Conservation (phyloP, 164 flowering plant genomes). For the Vitis cinerea region DNA sequence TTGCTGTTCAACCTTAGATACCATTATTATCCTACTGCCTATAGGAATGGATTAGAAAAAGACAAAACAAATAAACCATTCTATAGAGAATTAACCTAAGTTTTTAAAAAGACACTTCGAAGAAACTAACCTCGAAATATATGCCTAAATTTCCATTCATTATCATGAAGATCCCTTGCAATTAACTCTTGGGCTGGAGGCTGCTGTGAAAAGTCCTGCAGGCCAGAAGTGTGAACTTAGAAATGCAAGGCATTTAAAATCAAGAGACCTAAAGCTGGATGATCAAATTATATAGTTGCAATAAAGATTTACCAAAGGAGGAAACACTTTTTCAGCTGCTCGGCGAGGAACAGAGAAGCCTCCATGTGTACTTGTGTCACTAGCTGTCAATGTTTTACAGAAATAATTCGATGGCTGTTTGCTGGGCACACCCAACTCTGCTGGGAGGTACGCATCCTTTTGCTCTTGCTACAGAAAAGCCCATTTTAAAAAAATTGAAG, state of each 20-base stretch:
- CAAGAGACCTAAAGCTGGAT: slow-evolving; percentile 2
- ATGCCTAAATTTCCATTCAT: slow-evolving; percentile 94
- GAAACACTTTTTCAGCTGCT: slow-evolving; percentile 92
- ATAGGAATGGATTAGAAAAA: too few relatives aligned
- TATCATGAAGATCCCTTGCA: slow-evolving; percentile 90
- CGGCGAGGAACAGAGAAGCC: slow-evolving; percentile 97
- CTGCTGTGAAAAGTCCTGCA: slow-evolving; percentile 86
- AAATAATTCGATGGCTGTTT: slow-evolving; percentile 91
- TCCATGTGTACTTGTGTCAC: slow-evolving; percentile 96
- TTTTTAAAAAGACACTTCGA: background rate
- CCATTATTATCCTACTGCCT: too few relatives aligned
- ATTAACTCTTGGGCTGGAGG: slow-evolving; percentile 93
- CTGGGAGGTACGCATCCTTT: slow-evolving; percentile 73
- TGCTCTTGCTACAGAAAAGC: slow-evolving; percentile 76
- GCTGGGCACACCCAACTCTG: slow-evolving; percentile 68
- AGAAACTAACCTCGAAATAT: slow-evolving; percentile 76
- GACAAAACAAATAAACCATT: background rate
- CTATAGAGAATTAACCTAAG: background rate
- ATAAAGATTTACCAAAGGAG: slow-evolving; percentile 61
- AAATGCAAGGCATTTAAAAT: background rate
- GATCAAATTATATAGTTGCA: background rate
- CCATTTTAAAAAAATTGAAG: background rate
- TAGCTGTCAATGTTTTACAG: slow-evolving; percentile 89
- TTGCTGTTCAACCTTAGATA: too few relatives aligned
- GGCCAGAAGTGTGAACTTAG: slow-evolving; percentile 8